These are phyloP conservation scores for Penicillium thymicola DNA, from an alignment of 2,329 filamentous ascomycete species.

Conservation along the genomic window DNA sequence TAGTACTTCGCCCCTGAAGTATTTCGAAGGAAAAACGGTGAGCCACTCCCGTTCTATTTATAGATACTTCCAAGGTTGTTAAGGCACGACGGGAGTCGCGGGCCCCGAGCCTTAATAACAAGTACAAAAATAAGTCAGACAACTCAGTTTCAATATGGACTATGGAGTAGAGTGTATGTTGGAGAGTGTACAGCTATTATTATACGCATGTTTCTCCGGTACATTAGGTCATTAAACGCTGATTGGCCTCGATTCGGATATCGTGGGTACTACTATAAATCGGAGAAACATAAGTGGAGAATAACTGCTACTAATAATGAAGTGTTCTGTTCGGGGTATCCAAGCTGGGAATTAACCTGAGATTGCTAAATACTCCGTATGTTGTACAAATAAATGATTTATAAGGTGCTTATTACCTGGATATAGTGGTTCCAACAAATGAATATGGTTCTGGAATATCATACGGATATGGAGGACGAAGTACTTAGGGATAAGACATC, in stretches of 20 bases:
- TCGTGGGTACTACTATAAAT: not conserved
- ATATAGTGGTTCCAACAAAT: too few relatives aligned
- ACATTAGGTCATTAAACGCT: not conserved
- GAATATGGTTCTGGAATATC: not conserved
- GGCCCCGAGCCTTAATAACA: not conserved
- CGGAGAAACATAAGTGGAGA: constrained; percentile 6
- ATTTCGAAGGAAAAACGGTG: too few relatives aligned
- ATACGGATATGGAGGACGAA: not conserved
- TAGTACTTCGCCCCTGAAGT: too few relatives aligned
- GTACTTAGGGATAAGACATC: not conserved
- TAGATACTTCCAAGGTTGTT: not conserved
- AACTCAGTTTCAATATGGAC: not conserved
- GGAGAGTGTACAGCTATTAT: not conserved
- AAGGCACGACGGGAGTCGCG: not conserved
- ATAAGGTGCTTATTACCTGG: too few relatives aligned
- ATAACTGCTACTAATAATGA: not conserved
- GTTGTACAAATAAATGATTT: too few relatives aligned
- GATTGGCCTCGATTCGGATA: constrained; percentile 10
- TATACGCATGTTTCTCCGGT: not conserved
- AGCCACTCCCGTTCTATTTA: not conserved
- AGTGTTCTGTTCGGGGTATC: not conserved
- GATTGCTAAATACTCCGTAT: too few relatives aligned
- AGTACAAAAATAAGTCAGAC: not conserved
- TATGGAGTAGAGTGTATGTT: too few relatives aligned
- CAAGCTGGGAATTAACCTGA: not conserved